phyloP scores from a whole-genome alignment of 2,329 filamentous ascomycete species.

The Thelonectria olida region DNA sequence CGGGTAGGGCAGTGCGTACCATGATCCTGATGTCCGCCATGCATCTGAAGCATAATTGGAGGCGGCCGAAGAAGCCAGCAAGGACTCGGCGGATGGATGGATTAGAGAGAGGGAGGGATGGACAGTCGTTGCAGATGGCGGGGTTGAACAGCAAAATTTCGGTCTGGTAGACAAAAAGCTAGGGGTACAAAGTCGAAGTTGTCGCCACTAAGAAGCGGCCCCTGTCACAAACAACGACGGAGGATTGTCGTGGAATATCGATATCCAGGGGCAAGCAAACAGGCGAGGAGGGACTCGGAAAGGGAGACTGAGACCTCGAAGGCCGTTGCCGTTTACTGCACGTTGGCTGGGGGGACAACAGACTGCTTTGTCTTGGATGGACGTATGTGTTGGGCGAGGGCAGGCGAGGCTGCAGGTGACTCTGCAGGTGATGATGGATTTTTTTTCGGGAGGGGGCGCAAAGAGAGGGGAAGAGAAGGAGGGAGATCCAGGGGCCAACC shows the following conservation, averaged over 20 bases:
- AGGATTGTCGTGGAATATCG: slow-evolving; percentile 25
- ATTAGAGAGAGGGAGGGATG: slow-evolving; percentile 26
- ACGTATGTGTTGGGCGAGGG: background rate
- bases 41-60: slow-evolving; percentile 55
- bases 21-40: slow-evolving; percentile 53
- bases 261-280: slow-evolving; percentile 29
- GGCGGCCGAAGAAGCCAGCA: slow-evolving; percentile 37
- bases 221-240: slow-evolving; percentile 19
- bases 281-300: slow-evolving; percentile 12
- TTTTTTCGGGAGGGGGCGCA: slow-evolving; percentile 1
- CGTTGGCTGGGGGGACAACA: slow-evolving; percentile 2
- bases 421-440: slow-evolving; percentile 18
- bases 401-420: slow-evolving; percentile 22
- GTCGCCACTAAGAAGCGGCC: slow-evolving; percentile 19
- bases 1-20: slow-evolving; percentile 41
- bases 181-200: slow-evolving; percentile 20
- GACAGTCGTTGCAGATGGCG: slow-evolving; percentile 33
- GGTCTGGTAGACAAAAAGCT: slow-evolving; percentile 30
- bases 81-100: slow-evolving; percentile 28
- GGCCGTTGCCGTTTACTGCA: background rate
- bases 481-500: background rate
- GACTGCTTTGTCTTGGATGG: slow-evolving; percentile 1
- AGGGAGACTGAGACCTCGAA: slow-evolving; percentile 6
- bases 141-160: slow-evolving; percentile 40
- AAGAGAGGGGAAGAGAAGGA: background rate